Conservation (phyloP, 2,329 filamentous ascomycete genomes). For the Aspergillus sp. region DNA sequence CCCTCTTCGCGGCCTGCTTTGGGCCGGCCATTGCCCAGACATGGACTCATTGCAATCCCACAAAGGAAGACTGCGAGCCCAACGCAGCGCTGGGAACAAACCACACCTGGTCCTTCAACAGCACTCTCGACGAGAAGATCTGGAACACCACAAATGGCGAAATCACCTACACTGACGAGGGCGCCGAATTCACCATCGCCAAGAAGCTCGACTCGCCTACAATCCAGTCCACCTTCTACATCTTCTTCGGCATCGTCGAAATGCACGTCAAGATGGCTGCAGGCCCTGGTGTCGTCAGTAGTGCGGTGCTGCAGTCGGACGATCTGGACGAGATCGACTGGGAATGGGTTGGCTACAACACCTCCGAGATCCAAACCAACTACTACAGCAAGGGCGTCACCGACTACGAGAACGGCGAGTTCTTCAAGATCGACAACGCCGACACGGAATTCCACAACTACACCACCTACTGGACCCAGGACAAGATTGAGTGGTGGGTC, state of each 20-base stretch:
- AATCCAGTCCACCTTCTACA: constrained; percentile 75
- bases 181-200: constrained; percentile 70
- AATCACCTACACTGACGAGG: constrained; percentile 62
- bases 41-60: constrained; percentile 73
- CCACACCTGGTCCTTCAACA: constrained; percentile 65
- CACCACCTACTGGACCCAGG: constrained; percentile 65
- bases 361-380: constrained; percentile 67
- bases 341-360: constrained; percentile 44
- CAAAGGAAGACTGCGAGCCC: constrained; percentile 66
- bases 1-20: constrained; percentile 29
- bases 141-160: constrained; percentile 70
- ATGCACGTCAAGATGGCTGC: constrained; percentile 73
- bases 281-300: constrained; percentile 74
- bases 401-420: constrained; percentile 77
- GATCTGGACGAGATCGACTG: constrained; percentile 87
- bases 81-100: constrained; percentile 67
- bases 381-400: constrained; percentile 90
- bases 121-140: constrained; percentile 55
- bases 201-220: constrained; percentile 75
- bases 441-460: constrained; percentile 49
- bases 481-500: constrained; percentile 65
- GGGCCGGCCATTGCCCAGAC: constrained; percentile 63
- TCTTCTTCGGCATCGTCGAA: constrained; percentile 81
- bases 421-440: constrained; percentile 66
- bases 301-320: constrained; percentile 80